Percentiles rank a stretch among this genome's conserved stretches.
phyloP scores from a whole-genome alignment of 148 eudicot species.

The Camellia sinensis region DNA sequence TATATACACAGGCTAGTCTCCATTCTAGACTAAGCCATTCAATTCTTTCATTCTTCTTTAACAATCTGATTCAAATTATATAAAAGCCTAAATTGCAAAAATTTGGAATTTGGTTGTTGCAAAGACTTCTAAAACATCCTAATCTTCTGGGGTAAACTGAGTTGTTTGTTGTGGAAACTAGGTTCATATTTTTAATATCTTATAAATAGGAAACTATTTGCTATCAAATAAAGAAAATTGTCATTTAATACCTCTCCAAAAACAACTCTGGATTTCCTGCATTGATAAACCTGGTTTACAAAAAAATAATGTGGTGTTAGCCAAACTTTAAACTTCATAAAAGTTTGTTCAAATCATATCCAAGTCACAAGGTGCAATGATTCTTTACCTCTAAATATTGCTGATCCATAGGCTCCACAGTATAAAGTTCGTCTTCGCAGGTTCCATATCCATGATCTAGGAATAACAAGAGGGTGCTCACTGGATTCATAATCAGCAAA shows the following conservation, averaged over 20 bases:
- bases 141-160: neutral
- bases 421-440: conserved; percentile 36
- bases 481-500: conserved; percentile 60
- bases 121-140: neutral
- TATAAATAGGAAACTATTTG: neutral
- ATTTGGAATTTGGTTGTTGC: neutral
- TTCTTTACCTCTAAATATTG: conserved; percentile 45
- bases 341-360: neutral
- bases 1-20: too few relatives aligned
- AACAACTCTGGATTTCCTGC: conserved; percentile 32
- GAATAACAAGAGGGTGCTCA: conserved; percentile 35
- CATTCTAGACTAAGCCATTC: too few relatives aligned
- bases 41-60: too few relatives aligned
- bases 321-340: neutral
- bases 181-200: neutral
- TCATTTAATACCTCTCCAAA: conserved; percentile 42
- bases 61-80: too few relatives aligned
- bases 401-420: conserved; percentile 42
- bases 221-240: neutral
- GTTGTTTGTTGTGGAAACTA: neutral
- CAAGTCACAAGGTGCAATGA: neutral
- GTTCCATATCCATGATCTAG: conserved; percentile 35
- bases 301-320: neutral
- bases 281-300: conserved; percentile 29
- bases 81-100: too few relatives aligned